phyloP scores from a whole-genome alignment of 2,329 filamentous ascomycete species.

The Ophiostoma piceae region DNA sequence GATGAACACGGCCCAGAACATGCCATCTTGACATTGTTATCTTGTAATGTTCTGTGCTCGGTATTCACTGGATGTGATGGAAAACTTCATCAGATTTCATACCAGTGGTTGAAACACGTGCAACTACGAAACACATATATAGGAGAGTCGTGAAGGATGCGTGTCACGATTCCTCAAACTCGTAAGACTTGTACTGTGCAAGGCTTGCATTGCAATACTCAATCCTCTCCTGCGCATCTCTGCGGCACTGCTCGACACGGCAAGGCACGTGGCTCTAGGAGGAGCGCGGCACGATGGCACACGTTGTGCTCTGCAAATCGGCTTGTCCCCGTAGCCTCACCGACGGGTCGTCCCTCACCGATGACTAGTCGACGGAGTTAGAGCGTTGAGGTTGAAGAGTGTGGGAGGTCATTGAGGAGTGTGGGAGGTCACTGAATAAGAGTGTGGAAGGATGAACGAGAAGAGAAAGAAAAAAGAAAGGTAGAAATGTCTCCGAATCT shows the following conservation, averaged over 20 bases:
- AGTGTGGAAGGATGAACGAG: background rate
- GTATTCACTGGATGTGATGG: background rate
- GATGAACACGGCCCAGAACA: background rate
- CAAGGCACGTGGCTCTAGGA: slow-evolving; percentile 8
- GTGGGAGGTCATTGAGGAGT: background rate
- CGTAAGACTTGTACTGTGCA: background rate
- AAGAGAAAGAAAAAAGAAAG: background rate
- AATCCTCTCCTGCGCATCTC: background rate
- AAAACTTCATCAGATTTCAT: background rate
- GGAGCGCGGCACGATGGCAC: background rate
- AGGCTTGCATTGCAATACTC: background rate
- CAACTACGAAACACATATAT: background rate
- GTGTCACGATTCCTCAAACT: background rate
- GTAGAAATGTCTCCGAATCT: no score
- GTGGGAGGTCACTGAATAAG: background rate
- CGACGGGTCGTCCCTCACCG: background rate
- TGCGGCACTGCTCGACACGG: background rate
- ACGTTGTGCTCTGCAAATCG: background rate
- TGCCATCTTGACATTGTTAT: background rate
- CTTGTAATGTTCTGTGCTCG: background rate
- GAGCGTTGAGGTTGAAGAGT: background rate
- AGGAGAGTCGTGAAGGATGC: background rate
- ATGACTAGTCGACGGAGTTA: background rate
- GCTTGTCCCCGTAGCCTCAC: background rate
- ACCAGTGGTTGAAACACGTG: background rate